Base-by-base conservation (phyloP, 129 eudicot species). In the Flaveria ramosissima region DNA sequence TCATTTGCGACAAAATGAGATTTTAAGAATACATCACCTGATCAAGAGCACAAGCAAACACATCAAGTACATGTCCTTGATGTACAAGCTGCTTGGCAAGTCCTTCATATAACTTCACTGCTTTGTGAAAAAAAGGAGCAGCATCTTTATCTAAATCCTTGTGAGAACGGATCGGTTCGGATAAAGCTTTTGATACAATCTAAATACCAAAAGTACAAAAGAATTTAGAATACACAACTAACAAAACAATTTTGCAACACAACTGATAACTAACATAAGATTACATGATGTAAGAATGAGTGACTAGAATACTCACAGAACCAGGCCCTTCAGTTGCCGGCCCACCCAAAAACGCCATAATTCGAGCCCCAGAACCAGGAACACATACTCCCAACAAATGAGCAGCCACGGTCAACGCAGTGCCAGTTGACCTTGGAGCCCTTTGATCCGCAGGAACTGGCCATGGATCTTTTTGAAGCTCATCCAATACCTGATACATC, bases 311-410 rank as follows among this genome's bases (percentile, higher is more conserved):
- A 90, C 98, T 94, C 85, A 91, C 98, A 51, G 97, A 71, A 74
- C 98, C 98, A 47, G 97, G 87, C 81, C 98, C 98, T 86, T 94
- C 98, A 6, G 98, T 91, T 65, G 98, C 82, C 20, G 98, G 98
- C 70, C 98, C 98, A 78, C 96, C 97, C 56, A 91, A 81, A 85
- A 90, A 90, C 9, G 97, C 96, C 96, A 90, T 88, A 39, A 93
- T 87, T 81, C 98, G 84, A 62, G 98, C 98, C 71, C 98, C 97
- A 15, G 86, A 72, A 75, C 98, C 97, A 51, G 98, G 97, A 80
- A 93, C 93, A 81, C 98, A 93, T 52, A 84, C 87, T 76, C 97
- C 98, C 81, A 90, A 62, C 72, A 90, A 60, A 86, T 90, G 97
- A 76, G 97, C 92, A 65, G 98, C 97, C 51, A 93, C 76, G 32